These are phyloP conservation scores for Osmanthus fragrans DNA, from an alignment of 257 asterid species.

Conservation along the genomic window DNA sequence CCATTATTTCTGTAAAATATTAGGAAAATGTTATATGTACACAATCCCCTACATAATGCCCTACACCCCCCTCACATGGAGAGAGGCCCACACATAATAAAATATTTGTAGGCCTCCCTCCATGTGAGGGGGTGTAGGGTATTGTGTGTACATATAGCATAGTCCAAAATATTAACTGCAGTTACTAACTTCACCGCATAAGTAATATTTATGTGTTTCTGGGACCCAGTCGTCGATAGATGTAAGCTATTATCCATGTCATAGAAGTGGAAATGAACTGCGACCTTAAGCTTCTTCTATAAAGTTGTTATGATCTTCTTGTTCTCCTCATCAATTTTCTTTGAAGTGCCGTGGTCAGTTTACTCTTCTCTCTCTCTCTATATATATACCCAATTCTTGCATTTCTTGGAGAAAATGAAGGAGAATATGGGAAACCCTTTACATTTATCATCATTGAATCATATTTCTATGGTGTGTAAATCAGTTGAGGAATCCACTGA, in stretches of 20 bases:
- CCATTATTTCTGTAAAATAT: too few species aligned
- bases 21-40: too few species aligned
- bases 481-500: constrained; percentile 79
- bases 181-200: background rate
- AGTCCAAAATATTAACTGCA: too few species aligned
- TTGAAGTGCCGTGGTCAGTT: background rate
- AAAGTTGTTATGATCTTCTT: background rate
- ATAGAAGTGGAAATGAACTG: constrained; percentile 30
- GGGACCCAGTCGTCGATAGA: constrained; percentile 27
- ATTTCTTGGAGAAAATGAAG: constrained; percentile 42
- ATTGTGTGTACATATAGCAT: too few species aligned
- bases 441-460: constrained; percentile 83
- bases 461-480: constrained; percentile 77
- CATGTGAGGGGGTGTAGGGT: too few species aligned
- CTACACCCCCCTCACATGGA: too few species aligned
- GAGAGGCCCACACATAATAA: too few species aligned
- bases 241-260: constrained; percentile 21
- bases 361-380: too few species aligned
- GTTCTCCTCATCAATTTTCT: background rate
- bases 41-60: too few species aligned
- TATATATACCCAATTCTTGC: background rate
- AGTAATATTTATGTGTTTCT: background rate
- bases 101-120: too few species aligned
- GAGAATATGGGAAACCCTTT: constrained; percentile 62
- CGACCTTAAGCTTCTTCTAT: background rate